These are phyloP conservation scores for Ananas comosus DNA, from an alignment of 176 grass and related monocot species.

Conservation along the genomic window DNA sequence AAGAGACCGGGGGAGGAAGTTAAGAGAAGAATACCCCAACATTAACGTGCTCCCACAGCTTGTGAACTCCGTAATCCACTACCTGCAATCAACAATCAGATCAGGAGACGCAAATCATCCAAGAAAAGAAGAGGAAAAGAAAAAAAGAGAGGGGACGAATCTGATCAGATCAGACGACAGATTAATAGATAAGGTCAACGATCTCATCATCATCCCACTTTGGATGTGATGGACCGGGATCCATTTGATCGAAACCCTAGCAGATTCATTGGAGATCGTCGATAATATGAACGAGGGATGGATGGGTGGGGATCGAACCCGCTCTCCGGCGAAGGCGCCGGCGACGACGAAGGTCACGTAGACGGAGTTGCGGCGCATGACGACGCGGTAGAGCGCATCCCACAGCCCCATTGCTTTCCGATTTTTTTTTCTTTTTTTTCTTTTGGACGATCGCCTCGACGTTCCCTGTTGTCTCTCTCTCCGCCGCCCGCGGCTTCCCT, in stretches of 20 bases:
- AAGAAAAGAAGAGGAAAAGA: too few relatives aligned
- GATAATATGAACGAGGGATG: not conserved
- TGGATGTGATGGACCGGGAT: too few relatives aligned
- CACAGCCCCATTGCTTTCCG: slow-evolving; percentile 2
- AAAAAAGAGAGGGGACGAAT: too few relatives aligned
- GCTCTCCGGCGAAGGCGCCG: slow-evolving; percentile 29
- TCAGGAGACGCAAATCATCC: not conserved
- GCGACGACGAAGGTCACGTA: slow-evolving; percentile 35
- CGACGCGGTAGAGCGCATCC: slow-evolving; percentile 21
- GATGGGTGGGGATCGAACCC: slow-evolving; percentile 6
- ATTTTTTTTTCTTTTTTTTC: not conserved
- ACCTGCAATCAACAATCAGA: slow-evolving; percentile 11
- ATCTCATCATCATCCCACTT: too few relatives aligned
- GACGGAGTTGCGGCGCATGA: slow-evolving; percentile 33
- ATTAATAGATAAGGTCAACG: too few relatives aligned
- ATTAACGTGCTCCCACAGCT: slow-evolving; percentile 24
- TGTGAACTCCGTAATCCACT: slow-evolving; percentile 32
- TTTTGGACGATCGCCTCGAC: too few relatives aligned
- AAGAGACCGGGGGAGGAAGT: not conserved
- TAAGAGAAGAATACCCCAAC: slow-evolving; percentile 19
- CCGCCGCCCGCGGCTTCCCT: too few relatives aligned
- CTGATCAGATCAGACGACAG: too few relatives aligned
- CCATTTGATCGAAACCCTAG: slow-evolving; percentile 19
- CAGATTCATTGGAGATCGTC: not conserved
- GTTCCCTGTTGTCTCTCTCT: too few relatives aligned